Base-by-base conservation (phyloP, 345 rosid species). In the Aethionema arabicum region DNA sequence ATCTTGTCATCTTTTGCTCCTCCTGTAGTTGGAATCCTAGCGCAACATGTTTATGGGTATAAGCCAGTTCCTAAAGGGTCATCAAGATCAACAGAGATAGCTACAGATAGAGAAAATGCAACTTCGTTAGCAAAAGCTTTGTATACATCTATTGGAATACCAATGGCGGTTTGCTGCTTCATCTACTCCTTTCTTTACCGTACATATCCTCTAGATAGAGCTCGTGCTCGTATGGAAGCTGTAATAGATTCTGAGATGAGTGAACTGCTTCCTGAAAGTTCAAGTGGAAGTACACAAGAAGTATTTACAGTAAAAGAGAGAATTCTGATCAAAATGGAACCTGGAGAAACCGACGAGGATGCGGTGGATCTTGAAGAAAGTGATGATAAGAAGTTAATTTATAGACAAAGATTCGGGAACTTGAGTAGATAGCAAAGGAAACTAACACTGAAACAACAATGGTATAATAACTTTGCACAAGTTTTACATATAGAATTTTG, bases 1-100 rank as follows among this genome's bases (percentile, higher is more conserved):
- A 49, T 88, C 33, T 78, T 88, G 30, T 77, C 98, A 49, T 88
- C 90, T 4, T 91, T 91, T 59, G 92, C 98, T 61, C 98, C 96
- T 37, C 98, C 95, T 7, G 21, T 82, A 8, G 92, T 88, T 33
- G 96, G 98, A 55, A 75, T 91, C 49, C 59, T 91, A 45, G 95
- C 96, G 8, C 95, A 86, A 54, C 85, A 78, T 76, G 85, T 83
- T 7, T 91, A 84, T 31, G 95, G 98, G 10, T 88, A 85, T 61
- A 88, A 77, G 65, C 95, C 89, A 10, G 38, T 78, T 52, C 86
- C 83, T 6, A 48, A 76, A 61, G 83, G 82, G 15, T 80, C 88
- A 40, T 59, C 57, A 7, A 57, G 42, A 33, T 68, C 78, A 8
- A 54, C 75, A 72, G 85, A 76, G 74, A 78, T 82, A 41, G 77